Conservation (phyloP, 2,329 filamentous ascomycete genomes). For the Penicillium capsulatum region DNA sequence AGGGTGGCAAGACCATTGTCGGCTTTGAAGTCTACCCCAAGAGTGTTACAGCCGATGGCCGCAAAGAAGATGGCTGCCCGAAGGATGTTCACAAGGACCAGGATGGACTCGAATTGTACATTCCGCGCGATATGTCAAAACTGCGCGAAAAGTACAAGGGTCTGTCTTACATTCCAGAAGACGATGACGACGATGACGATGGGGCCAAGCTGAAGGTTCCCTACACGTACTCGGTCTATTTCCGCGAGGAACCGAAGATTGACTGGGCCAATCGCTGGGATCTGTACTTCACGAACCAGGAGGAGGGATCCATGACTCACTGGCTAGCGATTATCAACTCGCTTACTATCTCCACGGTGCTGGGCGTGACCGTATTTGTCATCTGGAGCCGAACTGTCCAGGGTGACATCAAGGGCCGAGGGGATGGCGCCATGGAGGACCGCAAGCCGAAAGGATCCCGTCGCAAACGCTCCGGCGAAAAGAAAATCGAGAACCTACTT, state of each 20-base stretch:
- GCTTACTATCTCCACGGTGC: slow-evolving; percentile 71
- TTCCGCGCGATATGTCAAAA: slow-evolving; percentile 59
- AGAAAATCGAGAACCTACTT: slow-evolving; percentile 54
- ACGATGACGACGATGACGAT: slow-evolving; percentile 57
- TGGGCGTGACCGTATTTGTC: slow-evolving; percentile 75
- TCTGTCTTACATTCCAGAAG: slow-evolving; percentile 57
- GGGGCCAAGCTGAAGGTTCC: slow-evolving; percentile 67
- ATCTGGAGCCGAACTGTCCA: slow-evolving; percentile 75
- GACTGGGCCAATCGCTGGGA: slow-evolving; percentile 87
- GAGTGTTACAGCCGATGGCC: slow-evolving; percentile 64
- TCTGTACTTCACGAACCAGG: slow-evolving; percentile 82
- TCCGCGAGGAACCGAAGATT: slow-evolving; percentile 72
- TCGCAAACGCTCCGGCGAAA: slow-evolving; percentile 45
- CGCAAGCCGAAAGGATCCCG: slow-evolving; percentile 55
- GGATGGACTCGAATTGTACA: slow-evolving; percentile 64
- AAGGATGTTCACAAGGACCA: slow-evolving; percentile 60
- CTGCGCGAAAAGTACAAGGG: slow-evolving; percentile 54
- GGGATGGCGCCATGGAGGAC: slow-evolving; percentile 62
- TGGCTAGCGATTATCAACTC: slow-evolving; percentile 89
- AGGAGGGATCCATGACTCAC: slow-evolving; percentile 75
- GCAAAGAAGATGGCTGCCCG: slow-evolving; percentile 64
- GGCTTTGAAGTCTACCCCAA: slow-evolving; percentile 89
- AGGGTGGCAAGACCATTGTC: slow-evolving; percentile 73
- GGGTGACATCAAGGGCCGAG: slow-evolving; percentile 71
- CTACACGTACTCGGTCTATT: slow-evolving; percentile 87